A percentile compares a stretch with the other conserved stretches of the same genome.
phyloP scores from a whole-genome alignment of 2,329 filamentous ascomycete species.

The Fusarium illudens region DNA sequence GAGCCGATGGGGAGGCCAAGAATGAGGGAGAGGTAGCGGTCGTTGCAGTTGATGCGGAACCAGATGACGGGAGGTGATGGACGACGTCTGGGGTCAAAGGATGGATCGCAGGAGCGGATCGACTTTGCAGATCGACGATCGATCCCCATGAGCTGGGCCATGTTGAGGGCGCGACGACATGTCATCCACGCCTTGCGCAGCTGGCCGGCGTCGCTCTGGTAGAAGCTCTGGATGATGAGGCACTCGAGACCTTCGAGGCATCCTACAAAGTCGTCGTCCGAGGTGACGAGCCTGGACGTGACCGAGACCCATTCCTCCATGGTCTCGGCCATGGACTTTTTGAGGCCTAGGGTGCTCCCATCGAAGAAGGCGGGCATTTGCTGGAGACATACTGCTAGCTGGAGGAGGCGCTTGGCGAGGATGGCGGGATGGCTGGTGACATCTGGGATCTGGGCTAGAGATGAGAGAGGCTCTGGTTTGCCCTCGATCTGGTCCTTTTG shows the following conservation, averaged over 20 bases:
- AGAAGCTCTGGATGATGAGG: slow-evolving; percentile 57
- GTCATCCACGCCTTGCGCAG: slow-evolving; percentile 63
- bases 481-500: slow-evolving; percentile 45
- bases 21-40: slow-evolving; percentile 61
- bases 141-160: slow-evolving; percentile 62
- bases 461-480: slow-evolving; percentile 44
- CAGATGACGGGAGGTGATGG: slow-evolving; percentile 50
- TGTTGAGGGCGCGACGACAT: slow-evolving; percentile 57
- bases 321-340: slow-evolving; percentile 25
- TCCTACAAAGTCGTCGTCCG: slow-evolving; percentile 60
- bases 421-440: slow-evolving; percentile 57
- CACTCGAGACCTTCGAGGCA: slow-evolving; percentile 63
- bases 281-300: slow-evolving; percentile 53
- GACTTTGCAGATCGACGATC: slow-evolving; percentile 47
- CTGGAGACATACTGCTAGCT: slow-evolving; percentile 57
- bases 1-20: slow-evolving; percentile 58
- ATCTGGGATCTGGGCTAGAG: slow-evolving; percentile 45
- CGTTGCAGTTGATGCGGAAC: slow-evolving; percentile 59
- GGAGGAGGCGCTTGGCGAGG: slow-evolving; percentile 58
- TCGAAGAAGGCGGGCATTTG: slow-evolving; percentile 50
- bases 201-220: slow-evolving; percentile 62
- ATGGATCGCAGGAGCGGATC: slow-evolving; percentile 50
- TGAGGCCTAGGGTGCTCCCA: slow-evolving; percentile 37
- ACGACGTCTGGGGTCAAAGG: slow-evolving; percentile 43
- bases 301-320: slow-evolving; percentile 45